These are phyloP conservation scores for Fonsecaea multimorphosa DNA, from an alignment of 2,329 filamentous ascomycete genomes.

Conservation along the genomic window DNA sequence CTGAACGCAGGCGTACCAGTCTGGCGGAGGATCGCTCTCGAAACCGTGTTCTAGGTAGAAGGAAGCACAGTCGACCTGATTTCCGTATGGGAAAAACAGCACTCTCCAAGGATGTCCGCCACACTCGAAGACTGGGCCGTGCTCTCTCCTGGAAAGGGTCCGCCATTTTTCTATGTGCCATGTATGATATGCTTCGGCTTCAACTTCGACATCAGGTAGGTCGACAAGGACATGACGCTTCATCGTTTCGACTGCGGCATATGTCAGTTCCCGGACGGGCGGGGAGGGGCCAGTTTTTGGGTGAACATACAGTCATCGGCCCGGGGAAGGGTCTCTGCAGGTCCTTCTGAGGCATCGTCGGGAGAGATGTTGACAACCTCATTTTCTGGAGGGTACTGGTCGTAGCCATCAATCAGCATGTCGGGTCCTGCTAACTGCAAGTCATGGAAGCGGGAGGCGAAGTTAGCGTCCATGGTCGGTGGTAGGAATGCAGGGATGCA, in stretches of 20 bases:
- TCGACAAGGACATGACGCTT: constrained; percentile 77
- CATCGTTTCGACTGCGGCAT: constrained; percentile 76
- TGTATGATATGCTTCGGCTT: constrained; percentile 76
- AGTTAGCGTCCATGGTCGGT: constrained; percentile 40
- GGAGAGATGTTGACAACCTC: constrained; percentile 68
- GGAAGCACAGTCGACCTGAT: constrained; percentile 90
- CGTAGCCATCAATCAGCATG: constrained; percentile 65
- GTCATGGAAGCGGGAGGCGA: constrained; percentile 36
- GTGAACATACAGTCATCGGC: constrained; percentile 63
- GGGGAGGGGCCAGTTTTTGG: constrained; percentile 22
- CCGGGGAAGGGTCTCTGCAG: constrained; percentile 59
- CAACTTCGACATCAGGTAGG: constrained; percentile 78
- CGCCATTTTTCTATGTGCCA: constrained; percentile 91
- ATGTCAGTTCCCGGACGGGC: constrained; percentile 11
- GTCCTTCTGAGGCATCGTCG: constrained; percentile 63
- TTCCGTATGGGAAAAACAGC: constrained; percentile 92
- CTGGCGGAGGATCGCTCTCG: constrained; percentile 76
- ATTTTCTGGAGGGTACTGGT: constrained; percentile 65
- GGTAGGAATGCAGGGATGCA: constrained; percentile 2
- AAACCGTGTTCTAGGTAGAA: constrained; percentile 94
- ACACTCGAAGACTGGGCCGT: constrained; percentile 85
- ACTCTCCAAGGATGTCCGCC: constrained; percentile 92
- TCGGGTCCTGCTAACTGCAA: constrained; percentile 63
- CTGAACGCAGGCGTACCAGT: constrained; percentile 96
- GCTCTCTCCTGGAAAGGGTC: constrained; percentile 75